Base-by-base conservation (phyloP, 495 filamentous ascomycete genomes). In the Cercophora newfieldiana region DNA sequence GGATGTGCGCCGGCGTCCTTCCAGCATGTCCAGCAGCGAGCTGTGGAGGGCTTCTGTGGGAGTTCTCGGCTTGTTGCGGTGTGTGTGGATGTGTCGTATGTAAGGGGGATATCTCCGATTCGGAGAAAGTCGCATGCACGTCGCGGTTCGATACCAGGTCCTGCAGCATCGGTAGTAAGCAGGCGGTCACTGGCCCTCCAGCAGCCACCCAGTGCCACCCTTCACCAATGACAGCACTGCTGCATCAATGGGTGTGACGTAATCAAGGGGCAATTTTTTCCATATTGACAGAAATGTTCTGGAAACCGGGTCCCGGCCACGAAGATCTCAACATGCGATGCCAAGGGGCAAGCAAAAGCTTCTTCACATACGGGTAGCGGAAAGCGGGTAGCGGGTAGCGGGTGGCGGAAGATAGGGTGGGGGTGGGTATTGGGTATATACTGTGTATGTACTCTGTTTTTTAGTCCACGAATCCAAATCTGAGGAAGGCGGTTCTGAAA, bases 391-490 rank as follows among this genome's bases (percentile, higher is more conserved):
- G 22, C 22, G 6, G 21, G 21, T 18, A 22, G 51, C 7, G 2
- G 26, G n/a, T n/a, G n/a, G n/a, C n/a, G n/a, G n/a, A n/a, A n/a
- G n/a, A n/a, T n/a, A n/a, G n/a, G n/a, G n/a, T n/a, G n/a, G n/a
- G n/a, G n/a, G 51, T 14, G 8, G 3, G 21, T 24, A 22, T 8
- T 22, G 50, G 14, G 21, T 7, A 18, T 18, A 16, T 56, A 6
- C 3, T 8, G 55, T 22, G 18, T 31, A 81, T 83, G 79, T 83
- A 78, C 80, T 83, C 80, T 77, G 79, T 80, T 80, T 75, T 81
- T 79, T 83, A 83, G 80, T 83, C 81, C 80, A 76, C 69, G 71
- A 68, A 71, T 79, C 81, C 79, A 81, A 81, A 78, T 70, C 77
- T 81, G 71, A 76, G 77, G 79, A 81, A 79, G 71, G 66, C 77